Base-by-base conservation (phyloP, 345 rosid genomes). In the Syzygium grande region DNA sequence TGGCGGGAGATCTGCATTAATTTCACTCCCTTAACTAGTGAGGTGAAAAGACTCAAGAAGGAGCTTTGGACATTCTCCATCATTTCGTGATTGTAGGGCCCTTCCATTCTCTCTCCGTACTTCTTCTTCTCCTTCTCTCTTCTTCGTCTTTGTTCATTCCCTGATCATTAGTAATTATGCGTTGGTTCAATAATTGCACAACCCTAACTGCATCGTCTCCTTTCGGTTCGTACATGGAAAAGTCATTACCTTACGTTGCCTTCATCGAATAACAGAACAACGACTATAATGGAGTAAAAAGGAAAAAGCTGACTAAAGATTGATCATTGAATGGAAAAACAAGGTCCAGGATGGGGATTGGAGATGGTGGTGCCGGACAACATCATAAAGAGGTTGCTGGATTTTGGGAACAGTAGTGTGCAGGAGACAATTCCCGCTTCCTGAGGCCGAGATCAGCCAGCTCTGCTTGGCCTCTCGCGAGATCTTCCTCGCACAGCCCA, bases 401-500 rank as follows among this genome's bases (percentile, higher is more conserved):
- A 94, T 85, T 92, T 92, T 90, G 91, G 93, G 90, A 92, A 90
- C 88, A 87, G 92, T 2, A 94, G 93, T 91, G 88, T 92, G 4
- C 95, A 92, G n/a, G 94, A 95, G 87, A n/a, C 99, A 96, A 89
- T 97, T 92, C 58, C 97, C 91, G 92, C 95, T 97, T 16, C 92
- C 88, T 78, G 98, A 97, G 93, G 86, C 88, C 84, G 98, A 97
- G 98, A 97, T 97, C 95, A 95, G 96, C 15, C 95, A 92, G 89
- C 98, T 97, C 38, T 95, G 98, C 80, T 12, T 87, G 56, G 94
- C 90, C 4, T 92, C 99, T 55, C 83, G 88, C 59, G 94, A 96
- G 86, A 94, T 97, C 86, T 97, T 97, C 56, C 96, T 97, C 86
- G 94, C 92, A 30, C 99, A 97, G 87, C 96, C 99, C 58, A 96